A percentile compares a stretch with the other conserved stretches of the same genome.
These are phyloP conservation scores for Penicillium antarcticum DNA, from an alignment of 495 filamentous ascomycete species.

Conservation along the genomic window DNA sequence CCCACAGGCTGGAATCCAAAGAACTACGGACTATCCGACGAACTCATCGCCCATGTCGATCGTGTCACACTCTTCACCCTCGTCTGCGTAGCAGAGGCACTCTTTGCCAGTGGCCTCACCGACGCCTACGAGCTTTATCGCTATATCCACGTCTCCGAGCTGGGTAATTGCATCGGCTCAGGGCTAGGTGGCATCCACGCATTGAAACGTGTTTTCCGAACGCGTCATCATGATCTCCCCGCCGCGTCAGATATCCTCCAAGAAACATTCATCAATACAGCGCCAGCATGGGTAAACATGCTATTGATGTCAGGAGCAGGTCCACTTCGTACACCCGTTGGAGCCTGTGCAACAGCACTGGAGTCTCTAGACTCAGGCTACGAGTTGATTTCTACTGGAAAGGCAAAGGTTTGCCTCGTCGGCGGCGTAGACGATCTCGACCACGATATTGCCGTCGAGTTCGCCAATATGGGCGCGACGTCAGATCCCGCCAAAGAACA, in stretches of 20 bases:
- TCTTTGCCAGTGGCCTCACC: constrained; percentile 89
- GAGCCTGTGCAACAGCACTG: constrained; percentile 93
- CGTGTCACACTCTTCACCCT: constrained; percentile 92
- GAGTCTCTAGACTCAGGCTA: constrained; percentile 97
- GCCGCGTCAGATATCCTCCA: constrained; percentile 98
- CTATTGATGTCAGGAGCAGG: constrained; percentile 91
- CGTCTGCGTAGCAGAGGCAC: constrained; percentile 83
- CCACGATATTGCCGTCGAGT: constrained; percentile 97
- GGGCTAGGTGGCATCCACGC: constrained; percentile 90
- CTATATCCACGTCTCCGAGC: constrained; percentile 95
- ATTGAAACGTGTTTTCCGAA: constrained; percentile 99
- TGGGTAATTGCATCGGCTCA: constrained; percentile 96
- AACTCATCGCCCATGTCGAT: constrained; percentile 95
- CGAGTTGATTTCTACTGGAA: constrained; percentile 95
- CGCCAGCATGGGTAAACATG: constrained; percentile 99
- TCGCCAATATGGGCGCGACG: constrained; percentile 99
- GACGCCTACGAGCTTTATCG: constrained; percentile 99
- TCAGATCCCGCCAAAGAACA: constrained; percentile 95
- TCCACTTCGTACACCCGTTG: constrained; percentile 96
- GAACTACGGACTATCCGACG: constrained; percentile 90
- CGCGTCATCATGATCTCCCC: too few species aligned
- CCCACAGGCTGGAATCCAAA: constrained; percentile 96
- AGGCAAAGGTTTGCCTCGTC: constrained; percentile 92
- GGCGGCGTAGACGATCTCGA: constrained; percentile 99
- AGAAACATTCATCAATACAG: constrained; percentile 99